A percentile compares a stretch with the other conserved stretches of the same genome.
phyloP scores from a whole-genome alignment of 352 stramenopile genomes.

The Thalassiosira sp. region DNA sequence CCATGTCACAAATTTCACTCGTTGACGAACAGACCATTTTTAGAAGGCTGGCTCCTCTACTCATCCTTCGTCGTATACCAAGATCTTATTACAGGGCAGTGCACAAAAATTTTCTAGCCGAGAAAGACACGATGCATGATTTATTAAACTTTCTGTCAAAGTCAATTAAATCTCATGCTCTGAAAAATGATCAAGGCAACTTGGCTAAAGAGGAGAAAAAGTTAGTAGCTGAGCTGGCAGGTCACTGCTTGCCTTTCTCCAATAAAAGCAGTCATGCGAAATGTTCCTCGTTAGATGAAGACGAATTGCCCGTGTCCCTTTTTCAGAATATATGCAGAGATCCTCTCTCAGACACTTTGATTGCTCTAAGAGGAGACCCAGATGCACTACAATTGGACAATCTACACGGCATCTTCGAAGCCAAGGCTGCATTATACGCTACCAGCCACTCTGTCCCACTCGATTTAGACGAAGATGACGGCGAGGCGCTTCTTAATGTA shows the following conservation, averaged over 20 bases:
- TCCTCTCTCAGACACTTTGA: constrained; percentile 17
- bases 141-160: constrained; percentile 21
- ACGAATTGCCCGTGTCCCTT: constrained; percentile 21
- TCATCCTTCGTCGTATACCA: constrained; percentile 39
- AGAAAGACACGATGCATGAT: constrained; percentile 16
- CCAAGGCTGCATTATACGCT: constrained; percentile 39
- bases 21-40: constrained; percentile 20
- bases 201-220: constrained; percentile 30
- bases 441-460: constrained; percentile 30
- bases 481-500: constrained; percentile 21
- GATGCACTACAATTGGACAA: neutral
- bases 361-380: constrained; percentile 4
- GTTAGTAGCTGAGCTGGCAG: constrained; percentile 31
- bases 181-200: constrained; percentile 28
- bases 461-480: constrained; percentile 31
- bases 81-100: constrained; percentile 35
- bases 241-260: constrained; percentile 35
- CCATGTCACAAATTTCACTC: constrained; percentile 8
- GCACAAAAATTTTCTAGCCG: constrained; percentile 9
- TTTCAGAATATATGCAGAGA: constrained; percentile 29
- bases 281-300: neutral
- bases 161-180: constrained; percentile 4
- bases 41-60: constrained; percentile 24
- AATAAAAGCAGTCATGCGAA: neutral
- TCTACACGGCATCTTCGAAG: constrained; percentile 3